phyloP scores from a whole-genome alignment of 140 eudicot species.

The Bidens hawaiensis region DNA sequence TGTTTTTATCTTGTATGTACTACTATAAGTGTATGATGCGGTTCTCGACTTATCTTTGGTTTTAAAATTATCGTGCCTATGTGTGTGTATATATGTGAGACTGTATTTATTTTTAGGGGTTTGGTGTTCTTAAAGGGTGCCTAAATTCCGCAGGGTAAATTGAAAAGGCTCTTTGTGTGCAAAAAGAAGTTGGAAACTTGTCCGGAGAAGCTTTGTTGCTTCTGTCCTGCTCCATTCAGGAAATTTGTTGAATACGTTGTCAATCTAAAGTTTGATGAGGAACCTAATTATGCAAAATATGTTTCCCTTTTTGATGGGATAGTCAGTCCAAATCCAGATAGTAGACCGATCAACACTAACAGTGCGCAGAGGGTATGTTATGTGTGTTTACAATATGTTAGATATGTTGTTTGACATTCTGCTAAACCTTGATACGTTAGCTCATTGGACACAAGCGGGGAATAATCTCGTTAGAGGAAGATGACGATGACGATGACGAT shows the following conservation, averaged over 20 bases:
- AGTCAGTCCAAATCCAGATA: slow-evolving; percentile 79
- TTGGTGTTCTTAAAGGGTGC: slow-evolving; percentile 17
- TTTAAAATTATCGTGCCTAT: too few relatives aligned
- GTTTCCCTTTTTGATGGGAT: too few relatives aligned
- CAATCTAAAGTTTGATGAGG: slow-evolving; percentile 81
- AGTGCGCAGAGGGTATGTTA: slow-evolving; percentile 95
- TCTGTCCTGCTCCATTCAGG: slow-evolving; percentile 72
- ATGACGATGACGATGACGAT: slow-evolving; percentile 74
- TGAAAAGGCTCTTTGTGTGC: slow-evolving; percentile 80
- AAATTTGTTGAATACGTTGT: slow-evolving; percentile 71
- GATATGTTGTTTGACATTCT: not conserved
- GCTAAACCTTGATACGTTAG: slow-evolving; percentile 19
- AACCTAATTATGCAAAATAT: slow-evolving; percentile 79
- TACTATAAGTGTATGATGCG: too few relatives aligned
- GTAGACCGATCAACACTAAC: slow-evolving; percentile 79
- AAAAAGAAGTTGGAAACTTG: slow-evolving; percentile 94
- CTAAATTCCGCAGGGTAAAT: slow-evolving; percentile 53
- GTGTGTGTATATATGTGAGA: too few relatives aligned
- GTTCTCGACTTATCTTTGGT: too few relatives aligned
- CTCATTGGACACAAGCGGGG: slow-evolving; percentile 85
- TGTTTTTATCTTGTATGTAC: too few relatives aligned
- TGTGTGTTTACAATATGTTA: not conserved
- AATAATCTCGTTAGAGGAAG: slow-evolving; percentile 55
- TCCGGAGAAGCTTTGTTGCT: slow-evolving; percentile 73
- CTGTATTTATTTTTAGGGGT: not conserved